Evolutionary conservation across 2,329 filamentous ascomycete species (phyloP), one percentile per base, ranked within the genome.

Genomic region (Diaporthe amygdali): DNA sequence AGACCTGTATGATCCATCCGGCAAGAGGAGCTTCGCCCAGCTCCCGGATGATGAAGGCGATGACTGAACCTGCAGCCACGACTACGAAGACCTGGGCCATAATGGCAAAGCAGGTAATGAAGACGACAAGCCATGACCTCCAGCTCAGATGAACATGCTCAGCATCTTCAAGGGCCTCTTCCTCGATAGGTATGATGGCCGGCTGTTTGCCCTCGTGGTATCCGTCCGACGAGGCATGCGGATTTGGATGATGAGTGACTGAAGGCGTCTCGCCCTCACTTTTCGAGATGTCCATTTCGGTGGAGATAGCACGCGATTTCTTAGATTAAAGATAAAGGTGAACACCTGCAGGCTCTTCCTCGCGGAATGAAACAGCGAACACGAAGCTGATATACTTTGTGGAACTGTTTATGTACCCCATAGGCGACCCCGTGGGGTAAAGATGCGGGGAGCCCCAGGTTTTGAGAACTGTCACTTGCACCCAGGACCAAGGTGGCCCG

Each of bases 31-130:
- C 79, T 52, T 86, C 83, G 14, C 87, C 87, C 6, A 90, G 77
- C 74, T 89, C 87, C 44, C 86, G 82, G 30, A 88, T 81, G 72
- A 86, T 89, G 75, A 89, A 90, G 0, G 86, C 85, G 68, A 89
- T 85, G 12, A 89, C 87, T 0, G 85, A 87, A 2, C 87, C 86
- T 7, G 87, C 87, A 6, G 87, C 87, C 1, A 86, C 84, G 4
- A 88, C 86, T 5, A 89, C 87, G 69, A 87, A 89, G 14, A 88
- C 85, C 71, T 89, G 87, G 1, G 86, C 81, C 81, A 87, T 84
- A 71, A 88, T 83, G 82, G 81, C 80, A 73, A 88, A 89, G 73
- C 85, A 88, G 22, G 85, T 85, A 25, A 88, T 78, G 49, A 82
- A 81, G 3, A 82, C 80, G 6, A 82, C 79, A 22, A 82, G 75